Conservation (phyloP, 1,139 yeast species). For the Magnusiomyces ingens region DNA sequence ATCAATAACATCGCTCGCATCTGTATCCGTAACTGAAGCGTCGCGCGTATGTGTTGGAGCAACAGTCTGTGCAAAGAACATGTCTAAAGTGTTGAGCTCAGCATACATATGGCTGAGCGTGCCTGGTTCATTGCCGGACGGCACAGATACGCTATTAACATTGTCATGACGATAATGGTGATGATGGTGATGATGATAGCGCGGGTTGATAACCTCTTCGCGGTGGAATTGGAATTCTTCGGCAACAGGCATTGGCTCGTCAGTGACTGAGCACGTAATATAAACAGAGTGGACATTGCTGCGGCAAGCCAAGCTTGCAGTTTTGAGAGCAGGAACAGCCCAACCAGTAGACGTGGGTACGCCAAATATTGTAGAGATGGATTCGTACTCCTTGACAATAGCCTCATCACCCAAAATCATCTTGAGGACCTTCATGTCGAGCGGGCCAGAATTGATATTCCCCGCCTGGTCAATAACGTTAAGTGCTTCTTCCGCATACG, state of each 20-base stretch:
- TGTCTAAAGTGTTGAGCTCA: constrained; percentile 88
- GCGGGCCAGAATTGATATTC: constrained; percentile 78
- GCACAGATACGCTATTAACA: constrained; percentile 22
- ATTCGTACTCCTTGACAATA: constrained; percentile 72
- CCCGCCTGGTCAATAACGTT: constrained; percentile 85
- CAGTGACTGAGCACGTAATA: constrained; percentile 58
- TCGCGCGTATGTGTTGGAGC: constrained; percentile 28
- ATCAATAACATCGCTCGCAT: constrained; percentile 37
- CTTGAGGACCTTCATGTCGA: constrained; percentile 85
- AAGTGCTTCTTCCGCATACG: constrained; percentile 79
- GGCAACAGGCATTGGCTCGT: constrained; percentile 20
- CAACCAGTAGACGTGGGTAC: constrained; percentile 97
- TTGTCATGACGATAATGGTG: constrained; percentile 17
- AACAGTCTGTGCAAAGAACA: constrained; percentile 75
- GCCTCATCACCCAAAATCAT: constrained; percentile 84
- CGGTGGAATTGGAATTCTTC: constrained; percentile 39
- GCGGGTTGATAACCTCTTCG: constrained; percentile 45
- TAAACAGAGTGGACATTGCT: constrained; percentile 94
- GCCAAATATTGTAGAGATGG: constrained; percentile 85
- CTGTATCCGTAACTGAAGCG: constrained; percentile 37
- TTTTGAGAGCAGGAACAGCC: constrained; percentile 94
- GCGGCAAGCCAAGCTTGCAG: constrained; percentile 79
- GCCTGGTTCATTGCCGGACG: constrained; percentile 40
- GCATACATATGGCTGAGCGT: constrained; percentile 94
- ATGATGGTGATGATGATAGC: constrained; percentile 14